Conservation (phyloP, 495 filamentous ascomycete genomes). For the Rusavskia elegans region DNA sequence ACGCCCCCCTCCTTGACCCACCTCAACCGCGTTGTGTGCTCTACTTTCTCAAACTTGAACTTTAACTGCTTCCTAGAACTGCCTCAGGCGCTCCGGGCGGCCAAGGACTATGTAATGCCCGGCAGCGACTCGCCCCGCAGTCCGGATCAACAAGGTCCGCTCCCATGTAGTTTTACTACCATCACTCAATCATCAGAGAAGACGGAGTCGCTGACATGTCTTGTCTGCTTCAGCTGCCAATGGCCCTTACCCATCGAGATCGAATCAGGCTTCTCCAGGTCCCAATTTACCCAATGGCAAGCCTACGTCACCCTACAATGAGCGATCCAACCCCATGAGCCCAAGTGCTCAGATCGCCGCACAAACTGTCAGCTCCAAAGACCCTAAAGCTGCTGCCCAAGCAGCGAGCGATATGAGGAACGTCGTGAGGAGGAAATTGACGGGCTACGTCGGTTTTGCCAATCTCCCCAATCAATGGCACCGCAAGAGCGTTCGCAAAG, state of each 20-base stretch:
- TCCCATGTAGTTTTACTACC: neutral
- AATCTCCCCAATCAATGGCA: constrained; percentile 99
- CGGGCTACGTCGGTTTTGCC: constrained; percentile 95
- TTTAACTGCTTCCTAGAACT: neutral
- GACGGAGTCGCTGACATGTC: neutral
- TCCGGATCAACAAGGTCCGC: neutral
- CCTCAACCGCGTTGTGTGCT: neutral
- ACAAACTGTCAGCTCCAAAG: constrained; percentile 62
- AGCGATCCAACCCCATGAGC: constrained; percentile 47
- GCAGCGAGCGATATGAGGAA: constrained; percentile 82
- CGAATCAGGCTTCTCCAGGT: constrained; percentile 14
- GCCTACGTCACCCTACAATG: constrained; percentile 39
- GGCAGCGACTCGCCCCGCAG: neutral
- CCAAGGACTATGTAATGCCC: neutral
- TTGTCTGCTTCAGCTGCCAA: neutral
- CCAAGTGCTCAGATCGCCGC: constrained; percentile 35
- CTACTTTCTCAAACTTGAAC: neutral
- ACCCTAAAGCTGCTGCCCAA: constrained; percentile 66
- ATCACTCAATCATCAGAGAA: neutral
- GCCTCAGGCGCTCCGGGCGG: neutral
- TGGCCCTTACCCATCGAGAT: neutral
- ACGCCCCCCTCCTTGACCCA: neutral
- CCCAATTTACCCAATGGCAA: constrained; percentile 30
- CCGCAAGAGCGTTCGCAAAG: constrained; percentile 98
- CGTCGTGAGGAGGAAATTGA: constrained; percentile 94